A percentile compares a stretch with the other conserved stretches of the same genome.
Evolutionary conservation across 768 basidiomycete species (phyloP).

Genomic region (Auricularia auricula-judae): DNA sequence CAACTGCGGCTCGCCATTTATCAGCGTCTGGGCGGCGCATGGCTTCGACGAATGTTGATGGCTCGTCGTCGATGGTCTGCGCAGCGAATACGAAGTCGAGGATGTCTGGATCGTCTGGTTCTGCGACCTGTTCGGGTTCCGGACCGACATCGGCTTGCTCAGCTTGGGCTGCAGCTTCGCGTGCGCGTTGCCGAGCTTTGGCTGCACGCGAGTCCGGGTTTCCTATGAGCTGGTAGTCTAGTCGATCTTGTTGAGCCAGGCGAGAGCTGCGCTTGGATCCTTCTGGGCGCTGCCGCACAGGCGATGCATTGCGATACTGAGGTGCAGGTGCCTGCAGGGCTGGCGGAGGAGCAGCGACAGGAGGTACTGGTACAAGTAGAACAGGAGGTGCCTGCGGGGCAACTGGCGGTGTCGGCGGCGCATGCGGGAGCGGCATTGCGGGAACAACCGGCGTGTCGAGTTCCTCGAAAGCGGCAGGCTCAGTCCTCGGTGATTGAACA

Average conservation of each 20-base stretch:
- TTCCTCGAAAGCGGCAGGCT: not conserved
- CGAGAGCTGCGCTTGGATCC: not conserved
- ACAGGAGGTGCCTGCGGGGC: not conserved
- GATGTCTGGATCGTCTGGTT: not conserved
- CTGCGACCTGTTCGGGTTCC: not conserved
- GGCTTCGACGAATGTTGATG: conserved; percentile 12
- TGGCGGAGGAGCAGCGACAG: too few species aligned
- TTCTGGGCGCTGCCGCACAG: not conserved
- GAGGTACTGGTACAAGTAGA: too few species aligned
- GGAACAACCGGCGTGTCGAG: not conserved
- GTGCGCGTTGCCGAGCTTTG: not conserved
- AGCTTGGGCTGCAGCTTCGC: not conserved
- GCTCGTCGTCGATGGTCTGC: conserved; percentile 9
- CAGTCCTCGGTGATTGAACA: not conserved
- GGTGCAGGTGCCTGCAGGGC: too few species aligned
- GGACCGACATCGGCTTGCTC: not conserved
- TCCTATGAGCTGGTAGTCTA: not conserved
- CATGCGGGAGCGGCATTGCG: not conserved
- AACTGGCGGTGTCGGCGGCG: not conserved
- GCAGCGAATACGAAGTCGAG: not conserved
- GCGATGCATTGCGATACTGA: not conserved
- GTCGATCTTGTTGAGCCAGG: not conserved
- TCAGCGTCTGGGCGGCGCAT: conserved; percentile 10
- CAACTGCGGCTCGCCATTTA: conserved; percentile 14
- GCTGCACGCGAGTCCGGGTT: not conserved